These are phyloP conservation scores for Carpinus fangiana DNA, from an alignment of 306 rosid species.

Conservation along the genomic window DNA sequence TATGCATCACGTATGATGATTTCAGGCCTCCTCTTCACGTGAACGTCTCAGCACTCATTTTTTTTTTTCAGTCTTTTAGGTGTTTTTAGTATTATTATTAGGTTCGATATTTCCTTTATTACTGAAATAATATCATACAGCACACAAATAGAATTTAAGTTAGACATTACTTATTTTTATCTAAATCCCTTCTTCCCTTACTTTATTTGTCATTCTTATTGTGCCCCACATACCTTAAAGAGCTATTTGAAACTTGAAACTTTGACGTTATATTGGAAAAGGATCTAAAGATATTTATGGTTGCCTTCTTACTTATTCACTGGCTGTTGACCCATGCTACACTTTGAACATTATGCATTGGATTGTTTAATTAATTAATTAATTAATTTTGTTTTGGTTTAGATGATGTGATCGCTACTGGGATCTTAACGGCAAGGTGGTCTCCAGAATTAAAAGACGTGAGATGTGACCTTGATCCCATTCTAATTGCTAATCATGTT, in stretches of 20 bases:
- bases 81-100: too few species aligned
- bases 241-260: neutral
- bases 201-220: neutral
- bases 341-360: neutral
- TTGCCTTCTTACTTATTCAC: neutral
- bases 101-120: too few species aligned
- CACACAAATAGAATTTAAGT: too few species aligned
- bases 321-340: neutral
- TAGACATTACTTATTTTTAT: neutral
- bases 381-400: conserved; percentile 6
- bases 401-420: conserved; percentile 86
- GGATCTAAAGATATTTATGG: too few species aligned
- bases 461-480: conserved; percentile 91
- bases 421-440: conserved; percentile 91
- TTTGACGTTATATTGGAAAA: too few species aligned
- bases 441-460: conserved; percentile 93
- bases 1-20: too few species aligned
- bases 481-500: conserved; percentile 75
- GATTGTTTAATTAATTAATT: conserved; percentile 22
- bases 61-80: neutral
- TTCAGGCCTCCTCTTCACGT: too few species aligned
- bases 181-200: neutral
- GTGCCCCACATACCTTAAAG: neutral
- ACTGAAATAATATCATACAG: too few species aligned
- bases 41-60: too few species aligned